Evolutionary conservation across 225 moss, liverwort and hornwort genomes (phyloP), one percentile per base, ranked within the genome.

Genomic region (Physcomitrium patens): DNA sequence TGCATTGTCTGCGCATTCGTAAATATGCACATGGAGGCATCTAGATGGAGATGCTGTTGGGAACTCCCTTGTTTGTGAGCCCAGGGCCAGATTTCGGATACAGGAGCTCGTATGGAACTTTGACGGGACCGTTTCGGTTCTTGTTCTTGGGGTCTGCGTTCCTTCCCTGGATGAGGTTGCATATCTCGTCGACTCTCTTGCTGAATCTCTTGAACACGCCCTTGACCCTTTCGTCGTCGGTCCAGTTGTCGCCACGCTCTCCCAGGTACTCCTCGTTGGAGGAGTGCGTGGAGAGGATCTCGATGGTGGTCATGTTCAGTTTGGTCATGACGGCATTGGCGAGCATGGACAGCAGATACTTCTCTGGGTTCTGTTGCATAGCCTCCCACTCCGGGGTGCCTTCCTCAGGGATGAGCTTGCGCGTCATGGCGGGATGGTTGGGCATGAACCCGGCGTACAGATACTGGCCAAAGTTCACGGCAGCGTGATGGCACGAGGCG

Each of bases 391-490:
- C 90, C 3, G 65, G 26, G 5, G 86, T 74, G 19, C 42, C 71
- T 71, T 81, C 51, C 48, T 91, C 82, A 0, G 93, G 93, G 44
- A 96, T 76, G 52, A 91, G 74, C 22, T 56, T 79, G 20, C 83
- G 67, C 2, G 86, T 82, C 10, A 65, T 18, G 18, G 90, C 72
- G 0, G 93, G 86, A 47, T 79, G 86, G 72, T 89, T 91, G 15
- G 85, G 84, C 80, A 89, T 81, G 80, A 81, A 93, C 0, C 90
- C 93, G 0, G 71, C 78, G 68, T 87, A 95, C 12, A 85, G 19
- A 48, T 89, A 95, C 70, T 95, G 95, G 3, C 93, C 91, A 14
- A 93, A 95, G 54, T 95, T 95, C 17, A 87, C 83, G 1, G 91
- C 86, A 0, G 95, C 95, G 37, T 96, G 95, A 51, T 84, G 87